These are phyloP conservation scores for Phialocephala sp. DNA, from an alignment of 2,329 filamentous ascomycete species.

Conservation along the genomic window DNA sequence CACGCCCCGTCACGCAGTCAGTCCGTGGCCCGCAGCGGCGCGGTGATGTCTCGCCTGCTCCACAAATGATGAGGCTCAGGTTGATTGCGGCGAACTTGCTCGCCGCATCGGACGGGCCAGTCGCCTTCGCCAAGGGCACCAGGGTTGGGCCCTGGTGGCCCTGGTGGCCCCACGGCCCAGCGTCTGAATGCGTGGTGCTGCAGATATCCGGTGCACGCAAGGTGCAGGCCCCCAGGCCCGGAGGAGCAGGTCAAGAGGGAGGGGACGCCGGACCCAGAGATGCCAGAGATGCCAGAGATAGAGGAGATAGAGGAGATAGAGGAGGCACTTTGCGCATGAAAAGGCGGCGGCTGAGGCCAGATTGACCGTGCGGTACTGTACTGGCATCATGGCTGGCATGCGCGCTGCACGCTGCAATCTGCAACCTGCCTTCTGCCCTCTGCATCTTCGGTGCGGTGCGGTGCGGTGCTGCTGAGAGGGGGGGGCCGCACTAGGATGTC, in stretches of 20 bases:
- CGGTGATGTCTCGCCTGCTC: conserved; percentile 1
- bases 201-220: not conserved
- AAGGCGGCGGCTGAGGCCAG: not conserved
- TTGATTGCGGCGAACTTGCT: conserved; percentile 4
- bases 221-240: conserved; percentile 2
- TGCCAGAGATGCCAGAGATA: too few species aligned
- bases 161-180: not conserved
- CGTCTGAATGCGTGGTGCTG: not conserved
- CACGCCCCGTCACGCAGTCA: not conserved
- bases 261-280: too few species aligned
- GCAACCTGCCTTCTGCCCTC: not conserved
- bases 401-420: not conserved
- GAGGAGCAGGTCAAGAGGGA: conserved; percentile 12
- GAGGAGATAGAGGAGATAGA: not conserved
- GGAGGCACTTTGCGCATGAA: not conserved
- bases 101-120: not conserved
- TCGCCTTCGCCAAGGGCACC: too few species aligned
- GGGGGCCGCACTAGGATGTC: not conserved
- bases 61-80: conserved; percentile 11
- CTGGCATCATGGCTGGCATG: not conserved
- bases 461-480: not conserved
- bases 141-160: too few species aligned
- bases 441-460: not conserved
- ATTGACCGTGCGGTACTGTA: too few species aligned
- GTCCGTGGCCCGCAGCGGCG: too few species aligned